These are phyloP conservation scores for Citrus reticulata DNA, from an alignment of 345 rosid species.

Conservation along the genomic window DNA sequence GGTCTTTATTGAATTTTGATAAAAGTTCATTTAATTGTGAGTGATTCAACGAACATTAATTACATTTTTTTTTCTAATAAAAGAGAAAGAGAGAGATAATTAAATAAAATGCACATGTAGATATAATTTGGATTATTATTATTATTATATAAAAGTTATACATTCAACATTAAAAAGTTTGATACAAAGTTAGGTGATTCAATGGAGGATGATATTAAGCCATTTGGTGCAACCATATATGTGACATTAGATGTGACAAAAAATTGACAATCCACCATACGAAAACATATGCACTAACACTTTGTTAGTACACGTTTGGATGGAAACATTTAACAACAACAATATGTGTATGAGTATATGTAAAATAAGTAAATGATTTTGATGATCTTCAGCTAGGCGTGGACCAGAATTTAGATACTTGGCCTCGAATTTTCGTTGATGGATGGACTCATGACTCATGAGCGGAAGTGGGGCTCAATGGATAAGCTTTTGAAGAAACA, in stretches of 20 bases:
- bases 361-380: not conserved
- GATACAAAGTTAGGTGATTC: too few species aligned
- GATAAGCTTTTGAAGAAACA: slow-evolving; percentile 10
- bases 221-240: slow-evolving; percentile 12
- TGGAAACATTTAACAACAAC: not conserved
- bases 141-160: too few species aligned
- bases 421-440: too few species aligned
- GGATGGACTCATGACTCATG: slow-evolving; percentile 4
- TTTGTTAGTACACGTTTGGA: slow-evolving; percentile 11
- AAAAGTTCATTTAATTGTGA: too few species aligned
- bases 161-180: too few species aligned
- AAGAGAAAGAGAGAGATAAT: not conserved
- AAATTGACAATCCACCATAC: slow-evolving; percentile 8
- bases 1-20: too few species aligned
- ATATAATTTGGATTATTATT: too few species aligned
- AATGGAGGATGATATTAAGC: not conserved
- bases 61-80: too few species aligned
- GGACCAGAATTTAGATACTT: slow-evolving; percentile 6
- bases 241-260: slow-evolving; percentile 1
- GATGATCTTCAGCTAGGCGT: not conserved
- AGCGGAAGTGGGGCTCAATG: slow-evolving; percentile 18
- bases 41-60: too few species aligned
- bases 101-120: too few species aligned
- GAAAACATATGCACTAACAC: not conserved
- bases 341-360: not conserved